These are phyloP conservation scores for Cardiospermum halicacabum DNA, from an alignment of 345 rosid species.

Conservation along the genomic window DNA sequence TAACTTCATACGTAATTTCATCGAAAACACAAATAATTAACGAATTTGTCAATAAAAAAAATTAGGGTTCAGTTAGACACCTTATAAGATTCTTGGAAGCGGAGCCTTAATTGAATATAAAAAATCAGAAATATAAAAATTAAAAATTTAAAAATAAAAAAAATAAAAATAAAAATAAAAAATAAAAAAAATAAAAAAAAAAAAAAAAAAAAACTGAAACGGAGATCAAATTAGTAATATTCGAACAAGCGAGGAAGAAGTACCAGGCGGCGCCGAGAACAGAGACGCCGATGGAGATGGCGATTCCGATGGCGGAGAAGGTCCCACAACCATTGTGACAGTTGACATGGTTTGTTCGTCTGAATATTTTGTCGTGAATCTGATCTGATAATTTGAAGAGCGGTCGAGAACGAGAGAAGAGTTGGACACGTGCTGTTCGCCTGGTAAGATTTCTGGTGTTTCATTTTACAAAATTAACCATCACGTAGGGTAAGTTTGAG, in stretches of 20 bases:
- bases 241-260: background rate
- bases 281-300: conserved; percentile 90
- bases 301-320: conserved; percentile 93
- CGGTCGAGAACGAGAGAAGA: background rate
- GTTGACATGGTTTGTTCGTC: conserved; percentile 28
- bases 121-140: background rate
- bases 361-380: conserved; percentile 1
- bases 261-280: conserved; percentile 99
- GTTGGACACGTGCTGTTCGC: conserved; percentile 6
- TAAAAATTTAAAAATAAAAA: no score
- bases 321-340: conserved; percentile 31
- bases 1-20: background rate
- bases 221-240: no score
- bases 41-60: background rate
- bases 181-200: no score
- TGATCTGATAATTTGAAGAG: conserved; percentile 6
- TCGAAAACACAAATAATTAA: background rate
- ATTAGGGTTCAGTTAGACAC: conserved; percentile 24
- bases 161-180: no score
- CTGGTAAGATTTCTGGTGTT: background rate
- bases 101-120: conserved; percentile 75
- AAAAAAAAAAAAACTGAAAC: background rate
- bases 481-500: no score
- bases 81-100: conserved; percentile 94
- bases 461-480: no score